These are phyloP conservation scores for Annulohypoxylon stygium DNA, from an alignment of 495 filamentous ascomycete genomes.

Conservation along the genomic window DNA sequence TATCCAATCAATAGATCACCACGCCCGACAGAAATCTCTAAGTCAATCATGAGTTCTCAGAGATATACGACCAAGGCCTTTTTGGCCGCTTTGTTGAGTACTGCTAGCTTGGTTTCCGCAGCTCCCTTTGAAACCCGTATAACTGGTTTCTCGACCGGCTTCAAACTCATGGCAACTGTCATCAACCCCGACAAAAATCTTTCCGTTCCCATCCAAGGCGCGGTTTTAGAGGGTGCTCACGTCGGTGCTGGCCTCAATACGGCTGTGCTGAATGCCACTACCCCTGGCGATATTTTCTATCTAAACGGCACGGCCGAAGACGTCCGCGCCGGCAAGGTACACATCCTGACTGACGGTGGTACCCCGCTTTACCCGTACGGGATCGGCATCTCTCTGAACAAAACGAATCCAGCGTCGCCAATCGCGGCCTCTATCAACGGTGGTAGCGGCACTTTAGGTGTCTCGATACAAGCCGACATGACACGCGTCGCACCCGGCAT, in stretches of 20 bases:
- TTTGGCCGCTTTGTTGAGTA: not conserved
- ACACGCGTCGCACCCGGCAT: not conserved
- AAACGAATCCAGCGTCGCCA: not conserved
- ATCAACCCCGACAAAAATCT: slow-evolving; percentile 33
- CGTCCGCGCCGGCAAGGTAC: not conserved
- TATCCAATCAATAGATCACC: not conserved
- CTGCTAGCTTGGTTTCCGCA: slow-evolving; percentile 10
- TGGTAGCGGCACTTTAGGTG: slow-evolving; percentile 24
- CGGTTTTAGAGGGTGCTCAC: slow-evolving; percentile 35
- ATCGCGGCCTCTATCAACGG: slow-evolving; percentile 32
- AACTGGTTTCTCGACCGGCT: slow-evolving; percentile 19
- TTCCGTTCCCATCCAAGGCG: slow-evolving; percentile 44
- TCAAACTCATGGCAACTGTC: slow-evolving; percentile 41
- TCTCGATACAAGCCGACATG: not conserved
- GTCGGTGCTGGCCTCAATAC: slow-evolving; percentile 38
- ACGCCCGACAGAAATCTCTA: not conserved
- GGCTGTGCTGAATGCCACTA: slow-evolving; percentile 21
- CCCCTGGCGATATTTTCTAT: slow-evolving; percentile 35
- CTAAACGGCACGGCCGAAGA: slow-evolving; percentile 42
- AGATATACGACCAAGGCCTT: not conserved
- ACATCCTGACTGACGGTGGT: slow-evolving; percentile 34
- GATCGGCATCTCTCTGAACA: slow-evolving; percentile 14
- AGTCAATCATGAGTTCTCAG: not conserved
- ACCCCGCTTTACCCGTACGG: slow-evolving; percentile 33
- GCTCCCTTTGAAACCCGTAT: not conserved